phyloP scores from a whole-genome alignment of 352 stramenopile species.

The Sclerospora graminicola region DNA sequence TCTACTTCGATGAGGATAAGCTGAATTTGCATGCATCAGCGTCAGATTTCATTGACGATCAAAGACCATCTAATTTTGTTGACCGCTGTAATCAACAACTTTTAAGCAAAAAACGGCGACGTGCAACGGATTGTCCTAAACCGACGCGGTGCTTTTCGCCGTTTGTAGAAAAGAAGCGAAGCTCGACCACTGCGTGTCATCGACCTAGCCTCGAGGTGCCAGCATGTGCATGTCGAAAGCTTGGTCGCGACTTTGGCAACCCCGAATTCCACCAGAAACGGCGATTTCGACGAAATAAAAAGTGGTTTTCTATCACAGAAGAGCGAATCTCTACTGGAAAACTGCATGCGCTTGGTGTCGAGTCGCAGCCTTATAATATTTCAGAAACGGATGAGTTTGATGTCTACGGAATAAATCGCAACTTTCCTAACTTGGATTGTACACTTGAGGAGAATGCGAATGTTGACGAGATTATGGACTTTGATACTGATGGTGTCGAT shows the following conservation, averaged over 20 bases:
- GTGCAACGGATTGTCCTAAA: constrained; percentile 15
- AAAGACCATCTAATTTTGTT: background rate
- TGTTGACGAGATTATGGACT: constrained; percentile 16
- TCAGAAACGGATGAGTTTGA: constrained; percentile 23
- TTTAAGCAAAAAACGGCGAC: constrained; percentile 4
- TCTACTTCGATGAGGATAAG: constrained; percentile 35
- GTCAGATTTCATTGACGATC: constrained; percentile 7
- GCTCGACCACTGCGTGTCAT: constrained; percentile 16
- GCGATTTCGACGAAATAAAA: constrained; percentile 41
- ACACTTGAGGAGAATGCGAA: constrained; percentile 9
- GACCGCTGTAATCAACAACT: background rate
- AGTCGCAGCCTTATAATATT: constrained; percentile 15
- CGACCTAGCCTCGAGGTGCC: constrained; percentile 7
- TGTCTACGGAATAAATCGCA: constrained; percentile 14
- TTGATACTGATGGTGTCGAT: constrained; percentile 5
- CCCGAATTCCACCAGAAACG: constrained; percentile 18
- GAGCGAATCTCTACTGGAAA: constrained; percentile 29
- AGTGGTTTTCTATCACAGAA: constrained; percentile 35
- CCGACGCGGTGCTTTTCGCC: constrained; percentile 20
- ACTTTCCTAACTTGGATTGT: constrained; percentile 21
- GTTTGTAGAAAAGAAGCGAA: constrained; percentile 17
- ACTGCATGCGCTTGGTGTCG: constrained; percentile 16
- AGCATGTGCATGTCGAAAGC: constrained; percentile 35
- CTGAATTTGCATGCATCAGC: constrained; percentile 19
- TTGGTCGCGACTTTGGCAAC: constrained; percentile 25